Percentiles rank a stretch among this genome's conserved stretches.
Conservation (phyloP, 139 green algal species). For the Coccomyxa sp. region DNA sequence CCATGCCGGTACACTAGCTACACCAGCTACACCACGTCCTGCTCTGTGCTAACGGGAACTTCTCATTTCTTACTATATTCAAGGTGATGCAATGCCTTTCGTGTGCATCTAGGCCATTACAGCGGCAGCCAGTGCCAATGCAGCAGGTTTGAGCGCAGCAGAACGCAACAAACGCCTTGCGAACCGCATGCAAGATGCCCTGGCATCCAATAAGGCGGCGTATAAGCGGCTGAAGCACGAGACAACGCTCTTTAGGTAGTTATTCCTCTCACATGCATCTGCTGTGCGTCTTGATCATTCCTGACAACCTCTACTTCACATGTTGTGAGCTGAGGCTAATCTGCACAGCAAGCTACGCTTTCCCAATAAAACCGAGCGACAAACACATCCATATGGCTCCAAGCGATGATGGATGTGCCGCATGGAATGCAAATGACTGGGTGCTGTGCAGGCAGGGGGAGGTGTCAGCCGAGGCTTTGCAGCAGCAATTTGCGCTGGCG, state of each 20-base stretch:
- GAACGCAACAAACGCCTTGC: neutral
- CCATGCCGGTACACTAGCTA: no score
- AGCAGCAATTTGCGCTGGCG: neutral
- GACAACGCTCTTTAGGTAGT: neutral
- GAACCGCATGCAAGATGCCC: neutral
- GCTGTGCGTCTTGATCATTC: neutral
- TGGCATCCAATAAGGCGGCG: neutral
- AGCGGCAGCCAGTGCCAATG: neutral
- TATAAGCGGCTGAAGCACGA: neutral
- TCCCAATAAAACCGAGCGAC: neutral
- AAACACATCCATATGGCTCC: neutral
- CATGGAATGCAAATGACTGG: neutral
- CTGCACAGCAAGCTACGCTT: neutral
- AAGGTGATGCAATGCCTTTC: no score
- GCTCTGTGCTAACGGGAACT: no score
- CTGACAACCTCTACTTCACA: no score
- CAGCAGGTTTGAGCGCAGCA: neutral
- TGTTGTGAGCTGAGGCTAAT: neutral
- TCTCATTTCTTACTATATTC: no score
- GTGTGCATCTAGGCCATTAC: no score
- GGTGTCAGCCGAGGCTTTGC: neutral
- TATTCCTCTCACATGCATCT: neutral
- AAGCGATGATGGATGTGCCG: neutral
- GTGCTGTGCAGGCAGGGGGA: slow-evolving; percentile 9
- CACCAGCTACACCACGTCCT: no score